Base-by-base conservation (phyloP, 345 rosid species). In the Reutealis trisperma region DNA sequence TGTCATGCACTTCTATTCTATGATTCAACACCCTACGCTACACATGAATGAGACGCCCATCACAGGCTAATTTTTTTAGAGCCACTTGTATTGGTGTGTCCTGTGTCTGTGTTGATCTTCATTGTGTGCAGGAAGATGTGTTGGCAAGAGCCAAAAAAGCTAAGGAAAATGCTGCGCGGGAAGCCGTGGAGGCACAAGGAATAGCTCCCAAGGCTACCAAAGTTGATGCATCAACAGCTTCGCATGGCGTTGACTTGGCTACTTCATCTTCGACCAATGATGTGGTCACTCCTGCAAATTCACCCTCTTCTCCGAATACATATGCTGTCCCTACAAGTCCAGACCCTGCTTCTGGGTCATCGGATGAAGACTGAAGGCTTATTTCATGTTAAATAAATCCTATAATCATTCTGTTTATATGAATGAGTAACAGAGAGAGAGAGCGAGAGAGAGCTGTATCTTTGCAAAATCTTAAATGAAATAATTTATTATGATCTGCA, bases 101-200 rank as follows among this genome's bases (percentile, higher is more conserved):
- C 41, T 37, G 41, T 37, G 41, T 37, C 41, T 37, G 41, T 37
- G 41, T 37, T 37, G 41, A 37, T 37, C 6, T 37, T 37, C 41
- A 4, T 37, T 27, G 6, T 27, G 25, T 84, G 81, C 87, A 93
- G 97, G 94, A 86, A 72, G 99, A 93, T 73, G 94, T 93, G 71
- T 82, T 92, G 41, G 93, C 88, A 81, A 88, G 94, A 80, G 98
- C 98, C 24, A 89, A 86, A 78, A 89, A 63, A 80, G 92, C 98
- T 45, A 95, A 95, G 78, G 93, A 93, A 66, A 82, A 77, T 79
- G 97, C 99, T 60, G 96, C 97, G 21, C 85, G 89, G 0, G 98
- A 94, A 77, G 82, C 91, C 45, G 62, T 80, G 88, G 96, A 86
- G 71, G 84, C 84, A 18, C 90, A 84, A 73, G 90, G 89, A 70